Evolutionary conservation across 176 grass and related monocot species (phyloP), one percentile per base, ranked within the genome.

Genomic region (Raddia distichophylla): DNA sequence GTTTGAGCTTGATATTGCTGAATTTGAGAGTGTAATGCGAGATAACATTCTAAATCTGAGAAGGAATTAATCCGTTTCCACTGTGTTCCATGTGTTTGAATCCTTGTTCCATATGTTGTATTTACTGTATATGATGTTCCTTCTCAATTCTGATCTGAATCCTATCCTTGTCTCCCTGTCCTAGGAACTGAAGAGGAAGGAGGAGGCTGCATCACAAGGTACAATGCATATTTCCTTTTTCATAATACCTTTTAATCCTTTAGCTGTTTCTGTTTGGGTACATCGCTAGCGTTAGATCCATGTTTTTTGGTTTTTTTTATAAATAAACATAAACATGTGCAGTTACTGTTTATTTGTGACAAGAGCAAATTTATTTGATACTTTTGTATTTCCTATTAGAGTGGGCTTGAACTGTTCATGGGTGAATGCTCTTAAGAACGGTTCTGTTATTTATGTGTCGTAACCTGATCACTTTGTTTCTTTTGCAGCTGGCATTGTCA

Each of bases 111-210:
- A 69, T 40, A 54, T 64, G 35, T 57, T 65, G 32, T 67, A 76
- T 75, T 76, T 75, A 76, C 12, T 64, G 20, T 56, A 16, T 47
- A 54, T 13, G 45, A 2, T 32, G 10, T 78, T 84, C n/a, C 69
- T 67, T 80, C 17, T 63, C 46, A 78, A 74, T 83, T 46, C 20
- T 49, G 15, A 51, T 46, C 9, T 77, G 10, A 45, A 85, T n/a
- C 16, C 10, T 54, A 40, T 73, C 71, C 86, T 67, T 12, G 14
- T 13, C 69, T 16, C 59, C 8, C 46, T 81, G 42, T 42, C 6
- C 7, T 89, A 98, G 95, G 96, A 99, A 80, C 51, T 99, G 60
- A 90, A 95, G 93, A 90, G 89, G 74, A 93, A 80, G 85, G 96
- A 99, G 93, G 93, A 99, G 49, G 93, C 96, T 53, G 93, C 91